Evolutionary conservation across 202 grass and related monocot species (phyloP).

Genomic region (Musa balbisiana): DNA sequence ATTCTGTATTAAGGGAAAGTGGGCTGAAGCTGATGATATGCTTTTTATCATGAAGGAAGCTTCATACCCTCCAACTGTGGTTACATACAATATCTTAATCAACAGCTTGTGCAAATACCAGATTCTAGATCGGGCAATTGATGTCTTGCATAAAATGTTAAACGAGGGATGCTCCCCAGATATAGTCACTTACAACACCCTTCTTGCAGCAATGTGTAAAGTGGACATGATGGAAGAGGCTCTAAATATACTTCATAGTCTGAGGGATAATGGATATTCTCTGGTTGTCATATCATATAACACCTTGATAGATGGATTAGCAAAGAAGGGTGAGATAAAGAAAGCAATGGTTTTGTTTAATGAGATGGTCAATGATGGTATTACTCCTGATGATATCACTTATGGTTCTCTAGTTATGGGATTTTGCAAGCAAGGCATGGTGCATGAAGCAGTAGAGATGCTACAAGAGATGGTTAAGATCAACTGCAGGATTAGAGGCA

Average conservation of each 20-base stretch:
- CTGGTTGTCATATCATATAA: constrained; percentile 63
- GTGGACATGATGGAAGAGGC: constrained; percentile 50
- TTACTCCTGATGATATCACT: constrained; percentile 54
- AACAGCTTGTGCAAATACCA: constrained; percentile 61
- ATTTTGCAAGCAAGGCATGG: constrained; percentile 55
- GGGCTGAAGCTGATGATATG: constrained; percentile 51
- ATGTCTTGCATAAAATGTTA: constrained; percentile 57
- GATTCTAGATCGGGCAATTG: constrained; percentile 53
- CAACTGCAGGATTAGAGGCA: constrained; percentile 52
- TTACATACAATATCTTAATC: constrained; percentile 74
- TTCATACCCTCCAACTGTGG: constrained; percentile 48
- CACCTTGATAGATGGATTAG: constrained; percentile 64
- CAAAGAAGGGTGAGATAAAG: constrained; percentile 48
- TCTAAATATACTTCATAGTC: constrained; percentile 40
- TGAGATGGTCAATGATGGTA: constrained; percentile 50
- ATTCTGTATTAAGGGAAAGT: constrained; percentile 48
- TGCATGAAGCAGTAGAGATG: constrained; percentile 39
- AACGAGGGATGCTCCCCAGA: constrained; percentile 46
- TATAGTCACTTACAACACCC: constrained; percentile 77
- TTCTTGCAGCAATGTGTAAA: constrained; percentile 57
- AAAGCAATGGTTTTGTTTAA: constrained; percentile 50
- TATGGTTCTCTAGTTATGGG: constrained; percentile 71
- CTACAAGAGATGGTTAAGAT: constrained; percentile 47
- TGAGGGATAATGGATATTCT: constrained; percentile 45
- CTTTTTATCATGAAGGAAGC: constrained; percentile 42